phyloP scores from a whole-genome alignment of 352 stramenopile species.

The Globisporangium spiculum region DNA sequence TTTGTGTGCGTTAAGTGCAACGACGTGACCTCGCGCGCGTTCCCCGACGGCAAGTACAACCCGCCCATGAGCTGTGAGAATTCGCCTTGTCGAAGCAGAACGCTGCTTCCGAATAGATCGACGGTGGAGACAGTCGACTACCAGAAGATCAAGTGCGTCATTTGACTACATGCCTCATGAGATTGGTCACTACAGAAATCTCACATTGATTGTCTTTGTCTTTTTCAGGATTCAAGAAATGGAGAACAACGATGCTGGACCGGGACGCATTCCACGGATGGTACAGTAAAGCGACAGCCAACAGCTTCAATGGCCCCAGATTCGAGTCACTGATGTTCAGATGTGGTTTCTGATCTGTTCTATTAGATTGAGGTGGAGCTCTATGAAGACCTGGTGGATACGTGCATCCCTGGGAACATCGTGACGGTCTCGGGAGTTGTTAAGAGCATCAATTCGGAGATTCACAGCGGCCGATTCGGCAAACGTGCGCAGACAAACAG shows the following conservation, averaged over 20 bases:
- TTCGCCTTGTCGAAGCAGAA: conserved; percentile 50
- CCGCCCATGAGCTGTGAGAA: conserved; percentile 66
- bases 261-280: conserved; percentile 88
- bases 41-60: conserved; percentile 82
- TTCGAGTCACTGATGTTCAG: too few species aligned
- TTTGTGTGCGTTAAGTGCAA: conserved; percentile 86
- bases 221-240: conserved; percentile 83
- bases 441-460: conserved; percentile 93
- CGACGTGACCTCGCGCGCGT: conserved; percentile 58
- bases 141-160: conserved; percentile 82
- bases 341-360: not conserved
- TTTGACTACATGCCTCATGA: not conserved
- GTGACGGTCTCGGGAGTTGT: conserved; percentile 93
- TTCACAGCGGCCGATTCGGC: conserved; percentile 83
- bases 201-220: not conserved
- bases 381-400: conserved; percentile 92
- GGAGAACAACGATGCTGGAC: conserved; percentile 83
- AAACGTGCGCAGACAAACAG: conserved; percentile 91
- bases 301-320: not conserved
- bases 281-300: conserved; percentile 17
- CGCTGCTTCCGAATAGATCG: conserved; percentile 76
- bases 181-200: conserved; percentile 13
- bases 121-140: conserved; percentile 89
- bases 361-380: conserved; percentile 86
- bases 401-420: conserved; percentile 94